Conservation (phyloP, 106 monocot species). For the Dendrobium huoshanense region DNA sequence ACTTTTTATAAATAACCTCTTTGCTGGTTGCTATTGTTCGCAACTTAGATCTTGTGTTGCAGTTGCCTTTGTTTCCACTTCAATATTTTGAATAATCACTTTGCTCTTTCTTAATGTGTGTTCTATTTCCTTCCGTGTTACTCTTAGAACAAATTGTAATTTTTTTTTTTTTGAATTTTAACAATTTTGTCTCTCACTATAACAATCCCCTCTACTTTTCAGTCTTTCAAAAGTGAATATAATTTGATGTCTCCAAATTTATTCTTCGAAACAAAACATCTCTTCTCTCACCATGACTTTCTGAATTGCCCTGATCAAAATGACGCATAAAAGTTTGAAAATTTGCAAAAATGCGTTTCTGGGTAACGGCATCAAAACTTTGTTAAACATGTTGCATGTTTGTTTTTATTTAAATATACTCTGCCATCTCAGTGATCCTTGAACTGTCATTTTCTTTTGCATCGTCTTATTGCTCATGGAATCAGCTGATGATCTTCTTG, state of each 20-base stretch:
- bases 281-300: not conserved
- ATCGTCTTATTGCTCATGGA: not conserved
- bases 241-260: not conserved
- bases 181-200: not conserved
- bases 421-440: not conserved
- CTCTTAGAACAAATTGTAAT: not conserved
- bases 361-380: not conserved
- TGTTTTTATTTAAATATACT: not conserved
- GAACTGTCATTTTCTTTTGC: not conserved
- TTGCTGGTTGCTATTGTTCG: not conserved
- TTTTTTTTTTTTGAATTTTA: no score
- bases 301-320: not conserved
- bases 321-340: not conserved
- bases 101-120: not conserved
- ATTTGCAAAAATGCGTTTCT: not conserved
- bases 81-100: not conserved
- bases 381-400: not conserved
- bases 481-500: conserved; percentile 12
- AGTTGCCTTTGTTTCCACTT: not conserved
- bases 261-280: not conserved
- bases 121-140: not conserved
- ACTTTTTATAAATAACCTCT: not conserved
- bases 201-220: not conserved
- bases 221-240: not conserved
- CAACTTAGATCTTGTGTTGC: not conserved